Conservation (phyloP, 2,329 filamentous ascomycete genomes). For the Hymenoscyphus infarciens region DNA sequence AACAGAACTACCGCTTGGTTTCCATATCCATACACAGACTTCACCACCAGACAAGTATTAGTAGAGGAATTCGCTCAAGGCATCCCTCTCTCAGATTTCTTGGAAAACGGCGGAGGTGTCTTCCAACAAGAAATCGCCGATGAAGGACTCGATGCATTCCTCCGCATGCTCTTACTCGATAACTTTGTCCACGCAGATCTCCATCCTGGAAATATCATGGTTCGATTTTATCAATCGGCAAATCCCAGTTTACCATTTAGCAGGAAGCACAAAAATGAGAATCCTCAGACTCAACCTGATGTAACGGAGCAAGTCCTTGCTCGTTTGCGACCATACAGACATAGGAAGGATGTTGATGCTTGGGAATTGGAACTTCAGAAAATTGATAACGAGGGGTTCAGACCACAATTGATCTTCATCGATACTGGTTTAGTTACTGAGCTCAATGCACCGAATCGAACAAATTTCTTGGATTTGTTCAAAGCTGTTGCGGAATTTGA, state of each 20-base stretch:
- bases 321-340: constrained; percentile 69
- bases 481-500: constrained; percentile 95
- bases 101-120: constrained; percentile 85
- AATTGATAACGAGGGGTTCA: constrained; percentile 82
- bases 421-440: constrained; percentile 95
- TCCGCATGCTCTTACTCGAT: constrained; percentile 94
- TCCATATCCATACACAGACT: constrained; percentile 88
- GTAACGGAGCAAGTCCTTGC: constrained; percentile 84
- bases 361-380: constrained; percentile 74
- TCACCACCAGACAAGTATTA: constrained; percentile 86
- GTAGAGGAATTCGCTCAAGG: constrained; percentile 96
- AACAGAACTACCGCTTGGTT: constrained; percentile 92
- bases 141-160: constrained; percentile 90
- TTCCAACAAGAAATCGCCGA: constrained; percentile 94
- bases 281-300: constrained; percentile 55
- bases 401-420: constrained; percentile 94
- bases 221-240: constrained; percentile 88
- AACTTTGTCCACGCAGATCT: constrained; percentile 97
- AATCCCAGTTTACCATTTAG: constrained; percentile 61
- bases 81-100: constrained; percentile 83
- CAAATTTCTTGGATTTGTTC: constrained; percentile 94
- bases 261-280: constrained; percentile 29
- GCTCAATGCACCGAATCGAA: constrained; percentile 78
- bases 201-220: constrained; percentile 98
- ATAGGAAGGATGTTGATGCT: constrained; percentile 56